phyloP scores from a whole-genome alignment of 2,329 filamentous ascomycete genomes.

The Epichloe aotearoae region DNA sequence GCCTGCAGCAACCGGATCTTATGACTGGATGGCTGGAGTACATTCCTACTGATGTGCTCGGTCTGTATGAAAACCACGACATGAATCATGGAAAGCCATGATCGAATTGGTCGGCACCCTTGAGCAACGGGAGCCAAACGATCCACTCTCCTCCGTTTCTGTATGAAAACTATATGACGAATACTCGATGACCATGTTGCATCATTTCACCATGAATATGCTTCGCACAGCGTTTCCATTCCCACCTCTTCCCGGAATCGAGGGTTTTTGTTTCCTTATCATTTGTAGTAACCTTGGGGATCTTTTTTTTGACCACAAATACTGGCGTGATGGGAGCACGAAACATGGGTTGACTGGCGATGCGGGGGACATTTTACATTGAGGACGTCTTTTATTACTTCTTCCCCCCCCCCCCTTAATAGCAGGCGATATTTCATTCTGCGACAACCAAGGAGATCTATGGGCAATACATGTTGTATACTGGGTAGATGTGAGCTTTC shows the following conservation, averaged over 20 bases:
- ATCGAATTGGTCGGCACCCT: not conserved
- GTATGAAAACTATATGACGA: too few species aligned
- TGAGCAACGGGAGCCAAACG: not conserved
- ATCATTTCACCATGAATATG: not conserved
- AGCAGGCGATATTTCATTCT: too few species aligned
- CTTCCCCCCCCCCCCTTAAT: not conserved
- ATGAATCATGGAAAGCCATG: constrained; percentile 12
- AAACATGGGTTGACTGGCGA: not conserved
- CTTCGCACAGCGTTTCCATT: not conserved
- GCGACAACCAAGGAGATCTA: not conserved
- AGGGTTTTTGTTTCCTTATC: not conserved
- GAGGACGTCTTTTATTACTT: not conserved
- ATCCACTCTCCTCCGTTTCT: too few species aligned
- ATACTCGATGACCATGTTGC: not conserved
- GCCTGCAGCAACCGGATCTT: constrained; percentile 45
- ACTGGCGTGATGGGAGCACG: not conserved
- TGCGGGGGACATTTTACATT: not conserved
- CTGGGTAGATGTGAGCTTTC: not conserved
- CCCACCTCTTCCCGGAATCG: not conserved
- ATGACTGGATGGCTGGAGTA: constrained; percentile 63
- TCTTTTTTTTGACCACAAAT: not conserved
- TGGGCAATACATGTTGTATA: not conserved
- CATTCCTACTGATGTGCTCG: constrained; percentile 51
- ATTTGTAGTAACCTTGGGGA: not conserved
- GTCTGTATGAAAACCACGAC: constrained; percentile 33